Conservation (phyloP, 1,284 basidiomycete genomes). For the Tausonia pullulans region DNA sequence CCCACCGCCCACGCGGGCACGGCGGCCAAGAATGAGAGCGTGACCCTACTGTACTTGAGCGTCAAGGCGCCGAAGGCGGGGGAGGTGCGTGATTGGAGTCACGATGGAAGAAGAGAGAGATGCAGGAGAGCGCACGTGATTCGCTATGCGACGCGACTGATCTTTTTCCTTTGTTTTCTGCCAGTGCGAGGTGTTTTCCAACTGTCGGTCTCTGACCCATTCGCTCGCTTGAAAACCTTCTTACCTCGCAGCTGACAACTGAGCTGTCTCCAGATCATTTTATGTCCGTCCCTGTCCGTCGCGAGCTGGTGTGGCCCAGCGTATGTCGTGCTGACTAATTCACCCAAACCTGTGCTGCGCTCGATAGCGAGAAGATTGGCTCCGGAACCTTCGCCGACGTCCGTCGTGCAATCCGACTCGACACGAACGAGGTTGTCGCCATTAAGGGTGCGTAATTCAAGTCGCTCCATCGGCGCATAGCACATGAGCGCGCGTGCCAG, state of each 20-base stretch:
- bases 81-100: slow-evolving; percentile 23
- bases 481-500: slow-evolving; percentile 45
- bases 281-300: background rate
- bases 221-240: background rate
- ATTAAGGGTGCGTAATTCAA: slow-evolving; percentile 30
- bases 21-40: slow-evolving; percentile 32
- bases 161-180: background rate
- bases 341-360: background rate
- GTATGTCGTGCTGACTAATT: no score
- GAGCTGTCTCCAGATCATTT: slow-evolving; percentile 9
- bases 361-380: slow-evolving; percentile 19
- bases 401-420: slow-evolving; percentile 32
- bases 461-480: background rate
- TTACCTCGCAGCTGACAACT: background rate
- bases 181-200: slow-evolving; percentile 9
- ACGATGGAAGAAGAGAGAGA: background rate
- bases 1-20: slow-evolving; percentile 16
- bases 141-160: background rate
- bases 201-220: background rate
- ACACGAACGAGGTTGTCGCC: slow-evolving; percentile 31
- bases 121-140: background rate
- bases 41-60: slow-evolving; percentile 30
- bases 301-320: no score
- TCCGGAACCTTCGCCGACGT: slow-evolving; percentile 36
- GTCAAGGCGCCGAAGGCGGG: slow-evolving; percentile 15